phyloP scores from a whole-genome alignment of 164 flowering plant species.

The Vitis vinifera region DNA sequence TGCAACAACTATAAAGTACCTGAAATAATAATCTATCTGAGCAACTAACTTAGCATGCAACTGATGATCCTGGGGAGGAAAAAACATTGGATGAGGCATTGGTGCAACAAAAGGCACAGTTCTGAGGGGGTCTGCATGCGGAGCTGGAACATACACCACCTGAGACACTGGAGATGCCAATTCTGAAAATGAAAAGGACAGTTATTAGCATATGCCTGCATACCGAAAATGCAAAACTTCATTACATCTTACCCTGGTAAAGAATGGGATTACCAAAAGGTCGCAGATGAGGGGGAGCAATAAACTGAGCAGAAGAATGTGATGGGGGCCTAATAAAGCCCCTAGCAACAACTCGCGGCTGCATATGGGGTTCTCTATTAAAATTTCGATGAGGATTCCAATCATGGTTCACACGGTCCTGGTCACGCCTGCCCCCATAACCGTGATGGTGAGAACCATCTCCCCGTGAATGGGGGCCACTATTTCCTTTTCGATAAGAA shows the following conservation, averaged over 20 bases:
- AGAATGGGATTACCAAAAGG: conserved; percentile 32
- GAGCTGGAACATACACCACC: conserved; percentile 20
- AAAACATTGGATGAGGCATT: conserved; percentile 29
- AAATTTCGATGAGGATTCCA: conserved; percentile 49
- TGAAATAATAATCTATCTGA: conserved; percentile 90
- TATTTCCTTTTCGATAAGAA: conserved; percentile 48
- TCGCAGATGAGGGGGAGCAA: conserved; percentile 16
- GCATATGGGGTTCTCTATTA: conserved; percentile 52
- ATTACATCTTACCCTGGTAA: conserved; percentile 42
- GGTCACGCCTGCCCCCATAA: conserved; percentile 71
- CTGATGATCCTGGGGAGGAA: conserved; percentile 43
- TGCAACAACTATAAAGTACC: conserved; percentile 34
- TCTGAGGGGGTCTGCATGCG: conserved; percentile 43
- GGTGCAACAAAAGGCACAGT: conserved; percentile 44
- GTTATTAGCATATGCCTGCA: too few relatives aligned
- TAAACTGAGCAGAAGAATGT: conserved; percentile 15
- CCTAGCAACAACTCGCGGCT: conserved; percentile 41
- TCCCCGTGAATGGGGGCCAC: conserved; percentile 55
- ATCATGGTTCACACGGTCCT: conserved; percentile 56
- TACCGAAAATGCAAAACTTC: too few relatives aligned
- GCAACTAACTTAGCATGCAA: conserved; percentile 45
- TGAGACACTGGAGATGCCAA: conserved; percentile 34
- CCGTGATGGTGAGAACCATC: conserved; percentile 56
- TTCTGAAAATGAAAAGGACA: conserved; percentile 21
- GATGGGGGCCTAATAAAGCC: conserved; percentile 22